Evolutionary conservation across 176 grass and related monocot species (phyloP).

Genomic region (Eleusine indica): DNA sequence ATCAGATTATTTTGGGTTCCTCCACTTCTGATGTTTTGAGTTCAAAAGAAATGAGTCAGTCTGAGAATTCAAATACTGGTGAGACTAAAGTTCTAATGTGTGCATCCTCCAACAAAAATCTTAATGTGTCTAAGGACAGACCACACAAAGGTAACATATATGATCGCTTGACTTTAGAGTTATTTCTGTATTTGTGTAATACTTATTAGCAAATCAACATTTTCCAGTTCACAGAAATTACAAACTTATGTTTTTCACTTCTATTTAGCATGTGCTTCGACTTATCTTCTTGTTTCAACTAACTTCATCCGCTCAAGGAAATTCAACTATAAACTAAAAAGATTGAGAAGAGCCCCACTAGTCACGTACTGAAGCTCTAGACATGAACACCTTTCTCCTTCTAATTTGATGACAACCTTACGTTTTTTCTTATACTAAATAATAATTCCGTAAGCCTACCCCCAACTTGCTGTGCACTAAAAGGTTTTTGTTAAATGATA

Average conservation of each 20-base stretch:
- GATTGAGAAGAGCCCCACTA: conserved; percentile 10
- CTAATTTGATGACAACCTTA: conserved; percentile 25
- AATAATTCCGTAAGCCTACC: conserved; percentile 2
- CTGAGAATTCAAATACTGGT: conserved; percentile 65
- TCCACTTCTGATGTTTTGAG: conserved; percentile 57
- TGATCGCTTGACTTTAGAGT: neutral
- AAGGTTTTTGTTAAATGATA: too few species aligned
- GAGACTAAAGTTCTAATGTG: conserved; percentile 57
- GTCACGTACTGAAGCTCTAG: neutral
- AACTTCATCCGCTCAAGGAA: neutral
- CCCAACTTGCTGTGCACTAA: too few species aligned
- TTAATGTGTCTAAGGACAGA: conserved; percentile 44
- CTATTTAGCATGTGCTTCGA: neutral
- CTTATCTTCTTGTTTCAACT: neutral
- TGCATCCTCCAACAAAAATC: conserved; percentile 45
- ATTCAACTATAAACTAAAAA: neutral
- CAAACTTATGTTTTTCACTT: neutral
- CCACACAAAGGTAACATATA: conserved; percentile 65
- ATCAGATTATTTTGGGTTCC: conserved; percentile 83
- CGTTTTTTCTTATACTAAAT: conserved; percentile 39
- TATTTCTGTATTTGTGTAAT: neutral
- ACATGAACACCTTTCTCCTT: conserved; percentile 7
- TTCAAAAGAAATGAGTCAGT: conserved; percentile 43
- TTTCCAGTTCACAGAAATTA: conserved; percentile 9
- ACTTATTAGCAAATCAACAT: conserved; percentile 10